Conservation (phyloP, 345 rosid species). For the Conringia planisiliqua region DNA sequence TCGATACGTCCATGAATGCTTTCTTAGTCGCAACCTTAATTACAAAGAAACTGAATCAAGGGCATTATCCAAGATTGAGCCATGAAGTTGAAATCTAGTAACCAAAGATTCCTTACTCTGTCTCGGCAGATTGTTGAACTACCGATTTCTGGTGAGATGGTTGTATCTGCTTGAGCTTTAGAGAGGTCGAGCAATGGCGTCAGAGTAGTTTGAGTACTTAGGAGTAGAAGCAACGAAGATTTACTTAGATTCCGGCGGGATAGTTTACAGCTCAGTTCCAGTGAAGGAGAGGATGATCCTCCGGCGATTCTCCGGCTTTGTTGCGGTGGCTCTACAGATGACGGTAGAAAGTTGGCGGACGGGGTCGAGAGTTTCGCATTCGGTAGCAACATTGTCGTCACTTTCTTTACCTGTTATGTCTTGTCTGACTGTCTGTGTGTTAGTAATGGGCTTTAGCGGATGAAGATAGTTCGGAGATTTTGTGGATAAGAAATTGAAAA, state of each 20-base stretch:
- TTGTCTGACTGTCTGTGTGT: conserved; percentile 1
- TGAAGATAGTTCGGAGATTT: conserved; percentile 1
- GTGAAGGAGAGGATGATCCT: conserved; percentile 26
- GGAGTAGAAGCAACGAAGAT: conserved; percentile 64
- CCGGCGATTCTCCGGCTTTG: conserved; percentile 16
- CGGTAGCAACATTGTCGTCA: conserved; percentile 40
- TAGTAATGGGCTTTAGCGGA: not conserved
- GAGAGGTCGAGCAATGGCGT: conserved; percentile 39
- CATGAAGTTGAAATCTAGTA: not conserved
- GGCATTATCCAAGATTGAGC: not conserved
- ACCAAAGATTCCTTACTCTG: conserved; percentile 16
- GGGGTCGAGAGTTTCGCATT: conserved; percentile 35
- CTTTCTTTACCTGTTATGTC: not conserved
- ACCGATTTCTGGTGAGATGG: not conserved
- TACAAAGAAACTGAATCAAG: not conserved
- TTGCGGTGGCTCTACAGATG: conserved; percentile 25
- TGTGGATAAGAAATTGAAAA: conserved; percentile 32
- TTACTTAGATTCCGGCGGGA: conserved; percentile 59
- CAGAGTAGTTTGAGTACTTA: conserved; percentile 40
- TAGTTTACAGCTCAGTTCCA: conserved; percentile 38
- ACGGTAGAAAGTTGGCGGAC: conserved; percentile 30
- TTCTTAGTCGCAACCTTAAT: conserved; percentile 38
- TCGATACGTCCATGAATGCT: conserved; percentile 74
- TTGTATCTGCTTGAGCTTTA: conserved; percentile 47
- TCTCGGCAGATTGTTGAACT: conserved; percentile 30